Conservation (phyloP, 345 rosid genomes). For the Eucalyptus erythrocorys region DNA sequence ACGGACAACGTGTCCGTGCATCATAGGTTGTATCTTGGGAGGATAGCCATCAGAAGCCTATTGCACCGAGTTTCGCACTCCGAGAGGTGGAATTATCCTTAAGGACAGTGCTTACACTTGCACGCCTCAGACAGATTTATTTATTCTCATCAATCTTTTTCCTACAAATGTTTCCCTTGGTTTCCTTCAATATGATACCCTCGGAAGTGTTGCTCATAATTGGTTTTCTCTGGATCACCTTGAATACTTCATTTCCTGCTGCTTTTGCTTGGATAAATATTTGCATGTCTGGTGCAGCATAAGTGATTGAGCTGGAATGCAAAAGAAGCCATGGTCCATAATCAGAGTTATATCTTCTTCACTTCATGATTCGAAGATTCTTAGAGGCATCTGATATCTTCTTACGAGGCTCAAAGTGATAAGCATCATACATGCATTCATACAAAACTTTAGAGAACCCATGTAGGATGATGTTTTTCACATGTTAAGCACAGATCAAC, state of each 20-base stretch:
- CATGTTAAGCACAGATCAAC: not conserved
- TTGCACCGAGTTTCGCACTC: too few species aligned
- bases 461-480: not conserved
- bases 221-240: conserved; percentile 35
- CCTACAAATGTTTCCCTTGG: conserved; percentile 40
- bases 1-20: too few species aligned
- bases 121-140: too few species aligned
- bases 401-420: not conserved
- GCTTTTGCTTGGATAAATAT: conserved; percentile 53
- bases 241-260: conserved; percentile 43
- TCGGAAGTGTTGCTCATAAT: conserved; percentile 9
- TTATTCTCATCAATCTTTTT: too few species aligned
- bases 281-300: conserved; percentile 62
- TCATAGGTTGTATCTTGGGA: too few species aligned
- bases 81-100: too few species aligned
- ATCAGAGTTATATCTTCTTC: not conserved
- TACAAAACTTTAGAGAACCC: not conserved
- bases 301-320: conserved; percentile 39
- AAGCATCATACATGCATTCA: not conserved
- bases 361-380: not conserved
- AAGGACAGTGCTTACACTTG: too few species aligned
- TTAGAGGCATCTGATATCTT: not conserved
- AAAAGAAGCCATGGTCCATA: not conserved
- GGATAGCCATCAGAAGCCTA: too few species aligned
- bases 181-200: conserved; percentile 2